phyloP scores from a whole-genome alignment of 73 alveolate genomes.

The Paramecium sonneborni region DNA sequence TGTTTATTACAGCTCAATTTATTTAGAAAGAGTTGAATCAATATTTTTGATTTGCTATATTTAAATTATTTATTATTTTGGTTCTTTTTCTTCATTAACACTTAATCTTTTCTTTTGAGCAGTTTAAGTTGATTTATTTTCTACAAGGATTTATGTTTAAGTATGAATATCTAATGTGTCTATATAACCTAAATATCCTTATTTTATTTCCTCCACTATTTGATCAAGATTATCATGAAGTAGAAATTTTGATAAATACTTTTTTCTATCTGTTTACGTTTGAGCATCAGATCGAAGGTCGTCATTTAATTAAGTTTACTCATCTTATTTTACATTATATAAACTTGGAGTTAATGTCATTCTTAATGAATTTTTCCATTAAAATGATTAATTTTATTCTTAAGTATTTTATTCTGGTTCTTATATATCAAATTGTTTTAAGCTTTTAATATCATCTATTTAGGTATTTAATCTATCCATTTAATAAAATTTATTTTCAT shows the following conservation, averaged over 20 bases:
- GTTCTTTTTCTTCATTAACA: background rate
- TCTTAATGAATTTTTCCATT: slow-evolving; percentile 6
- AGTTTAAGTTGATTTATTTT: background rate
- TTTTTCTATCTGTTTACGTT: background rate
- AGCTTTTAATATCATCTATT: background rate
- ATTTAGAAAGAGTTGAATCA: background rate
- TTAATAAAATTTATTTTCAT: background rate
- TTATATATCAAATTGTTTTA: background rate
- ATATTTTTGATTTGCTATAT: background rate
- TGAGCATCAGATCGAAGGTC: background rate
- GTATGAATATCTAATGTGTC: background rate
- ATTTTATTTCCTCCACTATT: slow-evolving; percentile 2
- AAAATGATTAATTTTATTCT: background rate
- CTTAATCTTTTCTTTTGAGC: background rate
- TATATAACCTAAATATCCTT: background rate
- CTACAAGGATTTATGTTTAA: background rate
- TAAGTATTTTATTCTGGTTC: background rate
- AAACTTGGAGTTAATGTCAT: slow-evolving; percentile 8
- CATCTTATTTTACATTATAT: background rate
- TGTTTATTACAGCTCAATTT: background rate
- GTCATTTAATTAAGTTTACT: background rate
- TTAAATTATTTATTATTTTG: background rate
- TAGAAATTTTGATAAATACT: background rate
- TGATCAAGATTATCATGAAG: slow-evolving; percentile 9
- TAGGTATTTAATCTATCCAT: background rate